phyloP scores from a whole-genome alignment of 257 asterid genomes.

The Paulownia fortunei region DNA sequence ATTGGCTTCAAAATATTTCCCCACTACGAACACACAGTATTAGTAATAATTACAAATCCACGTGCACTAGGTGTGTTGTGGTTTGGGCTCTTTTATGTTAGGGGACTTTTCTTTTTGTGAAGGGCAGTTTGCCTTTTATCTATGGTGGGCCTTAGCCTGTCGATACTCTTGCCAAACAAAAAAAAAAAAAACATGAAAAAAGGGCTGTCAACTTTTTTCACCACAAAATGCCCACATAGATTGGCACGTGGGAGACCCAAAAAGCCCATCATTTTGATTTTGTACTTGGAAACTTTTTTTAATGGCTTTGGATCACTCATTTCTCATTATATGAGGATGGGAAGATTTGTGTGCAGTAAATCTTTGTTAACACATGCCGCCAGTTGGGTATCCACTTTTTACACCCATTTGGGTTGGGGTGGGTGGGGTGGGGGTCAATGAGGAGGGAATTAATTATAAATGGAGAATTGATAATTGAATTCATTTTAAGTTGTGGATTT shows the following conservation, averaged over 20 bases:
- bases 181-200: neutral
- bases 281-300: neutral
- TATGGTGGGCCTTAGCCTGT: slow-evolving; percentile 8
- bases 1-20: neutral
- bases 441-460: too few relatives aligned
- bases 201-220: neutral
- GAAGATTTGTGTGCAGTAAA: neutral
- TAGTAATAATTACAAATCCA: neutral
- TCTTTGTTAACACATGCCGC: neutral
- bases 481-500: too few relatives aligned
- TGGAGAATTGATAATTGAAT: too few relatives aligned
- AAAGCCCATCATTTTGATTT: slow-evolving; percentile 21
- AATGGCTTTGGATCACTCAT: neutral
- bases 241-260: slow-evolving; percentile 18
- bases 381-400: neutral
- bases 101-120: neutral
- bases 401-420: too few relatives aligned
- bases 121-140: neutral
- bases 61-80: neutral
- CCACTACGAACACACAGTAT: neutral
- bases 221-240: slow-evolving; percentile 31
- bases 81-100: neutral
- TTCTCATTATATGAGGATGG: neutral
- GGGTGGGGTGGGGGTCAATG: too few relatives aligned
- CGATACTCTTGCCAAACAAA: neutral